phyloP scores from a whole-genome alignment of 495 filamentous ascomycete species.

The Neurospora sp. region DNA sequence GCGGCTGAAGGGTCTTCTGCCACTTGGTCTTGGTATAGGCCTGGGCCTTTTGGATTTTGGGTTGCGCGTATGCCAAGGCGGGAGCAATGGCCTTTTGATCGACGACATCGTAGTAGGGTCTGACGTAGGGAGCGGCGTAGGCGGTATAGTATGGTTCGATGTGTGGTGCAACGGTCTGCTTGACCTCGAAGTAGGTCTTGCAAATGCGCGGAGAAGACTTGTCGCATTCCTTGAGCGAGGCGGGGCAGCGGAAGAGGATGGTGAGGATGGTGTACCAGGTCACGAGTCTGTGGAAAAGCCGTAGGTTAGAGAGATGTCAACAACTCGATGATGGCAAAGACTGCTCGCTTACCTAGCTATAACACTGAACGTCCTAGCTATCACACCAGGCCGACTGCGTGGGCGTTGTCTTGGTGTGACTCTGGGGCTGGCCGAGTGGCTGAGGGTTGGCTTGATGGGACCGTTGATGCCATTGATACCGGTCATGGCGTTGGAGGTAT shows the following conservation, averaged over 20 bases:
- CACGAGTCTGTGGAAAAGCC: constrained; percentile 45
- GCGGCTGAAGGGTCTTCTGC: constrained; percentile 65
- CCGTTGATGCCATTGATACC: constrained; percentile 18
- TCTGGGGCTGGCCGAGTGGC: constrained; percentile 18
- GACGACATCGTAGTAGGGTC: constrained; percentile 61
- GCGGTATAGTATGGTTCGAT: constrained; percentile 76
- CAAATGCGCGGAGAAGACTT: constrained; percentile 70
- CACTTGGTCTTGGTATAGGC: constrained; percentile 60
- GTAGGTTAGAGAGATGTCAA: constrained; percentile 6
- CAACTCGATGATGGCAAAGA: background rate
- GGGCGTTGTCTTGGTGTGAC: constrained; percentile 6
- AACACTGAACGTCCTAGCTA: constrained; percentile 44
- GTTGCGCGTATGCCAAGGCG: constrained; percentile 53
- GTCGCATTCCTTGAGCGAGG: constrained; percentile 52
- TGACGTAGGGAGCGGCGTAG: constrained; percentile 75
- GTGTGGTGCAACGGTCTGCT: constrained; percentile 61
- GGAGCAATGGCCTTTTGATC: constrained; percentile 61
- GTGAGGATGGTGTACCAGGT: constrained; percentile 82
- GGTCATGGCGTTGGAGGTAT: constrained; percentile 9
- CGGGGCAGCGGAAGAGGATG: constrained; percentile 73
- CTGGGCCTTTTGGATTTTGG: constrained; percentile 56
- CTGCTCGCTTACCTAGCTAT: constrained; percentile 47
- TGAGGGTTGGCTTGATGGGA: constrained; percentile 16
- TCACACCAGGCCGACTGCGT: constrained; percentile 25
- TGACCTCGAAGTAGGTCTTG: constrained; percentile 67